Conservation (phyloP, 306 rosid genomes). For the Gynostemma pentaphyllum region DNA sequence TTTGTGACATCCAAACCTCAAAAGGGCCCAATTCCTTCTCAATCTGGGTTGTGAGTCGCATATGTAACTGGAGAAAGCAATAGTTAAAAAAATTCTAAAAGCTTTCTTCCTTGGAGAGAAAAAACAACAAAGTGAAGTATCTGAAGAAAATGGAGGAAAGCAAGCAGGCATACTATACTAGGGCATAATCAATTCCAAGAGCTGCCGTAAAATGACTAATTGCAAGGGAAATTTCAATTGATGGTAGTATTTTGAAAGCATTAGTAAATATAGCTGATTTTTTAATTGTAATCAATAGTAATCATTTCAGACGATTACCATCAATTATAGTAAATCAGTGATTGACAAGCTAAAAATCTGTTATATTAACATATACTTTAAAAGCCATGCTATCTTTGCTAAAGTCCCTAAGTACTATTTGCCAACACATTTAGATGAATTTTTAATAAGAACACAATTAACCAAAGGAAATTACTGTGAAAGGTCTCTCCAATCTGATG, state of each 20-base stretch:
- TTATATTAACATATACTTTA: no score
- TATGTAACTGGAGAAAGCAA: conserved; percentile 49
- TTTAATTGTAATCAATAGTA: no score
- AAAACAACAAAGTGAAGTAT: not conserved
- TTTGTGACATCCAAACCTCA: conserved; percentile 57
- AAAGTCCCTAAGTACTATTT: no score
- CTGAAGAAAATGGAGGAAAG: conserved; percentile 8
- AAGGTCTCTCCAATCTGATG: conserved; percentile 67
- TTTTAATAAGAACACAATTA: not conserved
- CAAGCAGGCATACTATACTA: conserved; percentile 7
- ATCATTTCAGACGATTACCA: no score
- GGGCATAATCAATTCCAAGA: conserved; percentile 13
- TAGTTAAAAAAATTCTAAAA: conserved; percentile 23
- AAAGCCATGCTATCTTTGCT: no score
- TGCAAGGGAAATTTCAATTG: no score
- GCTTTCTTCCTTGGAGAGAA: conserved; percentile 1
- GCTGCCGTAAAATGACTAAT: conserved; percentile 9
- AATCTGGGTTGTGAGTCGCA: conserved; percentile 60
- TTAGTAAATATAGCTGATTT: no score
- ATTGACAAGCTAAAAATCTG: no score
- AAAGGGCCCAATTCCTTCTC: conserved; percentile 82
- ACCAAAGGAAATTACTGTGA: conserved; percentile 37
- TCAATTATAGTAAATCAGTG: no score
- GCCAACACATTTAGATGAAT: not conserved
- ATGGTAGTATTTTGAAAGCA: no score